Evolutionary conservation across 495 filamentous ascomycete genomes (phyloP), one percentile per base, ranked within the genome.

Genomic region (Lophiostoma macrostomum): DNA sequence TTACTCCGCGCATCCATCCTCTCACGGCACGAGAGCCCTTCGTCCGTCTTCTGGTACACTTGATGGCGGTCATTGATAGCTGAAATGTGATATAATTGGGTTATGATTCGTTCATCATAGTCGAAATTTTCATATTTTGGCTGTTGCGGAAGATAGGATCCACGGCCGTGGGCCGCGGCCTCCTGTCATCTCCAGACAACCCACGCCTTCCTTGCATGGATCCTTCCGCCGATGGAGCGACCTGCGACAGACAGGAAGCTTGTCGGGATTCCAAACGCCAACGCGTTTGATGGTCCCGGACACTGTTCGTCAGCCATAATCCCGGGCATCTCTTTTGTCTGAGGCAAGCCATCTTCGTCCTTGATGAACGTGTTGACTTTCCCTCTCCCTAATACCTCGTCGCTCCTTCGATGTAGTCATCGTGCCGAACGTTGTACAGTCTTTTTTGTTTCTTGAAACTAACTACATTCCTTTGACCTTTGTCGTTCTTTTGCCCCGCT

Each of bases 281-380:
- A 52, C 54, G 54, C 39, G 54, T 57, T 57, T 57, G 36, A 57
- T 50, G 53, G 45, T 18, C 30, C 29, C 19, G 24, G 24, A 22
- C n/a, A 10, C 23, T 10, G 22, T 23, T 50, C 38, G 46, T 41
- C 48, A 41, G 55, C 47, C 39, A 8, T 40, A 19, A 58, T 25
- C 55, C 43, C n/a, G 7, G 30, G 16, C 10, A 14, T 22, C 30
- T 27, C 29, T 41, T 34, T 40, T 36, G 23, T 35, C 53, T 49
- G 43, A 50, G 53, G 50, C 43, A 27, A 13, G 27, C 55, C 32
- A 32, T 34, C n/a, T 34, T 38, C 25, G n/a, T 36, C 28, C 39
- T 43, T 29, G 19, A 52, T 18, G 22, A 12, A 53, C 27, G 14
- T 37, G 25, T 31, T 32, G n/a, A 5, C 34, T 18, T 18, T 37